Evolutionary conservation across 2,329 filamentous ascomycete species (phyloP).

Genomic region (Xylariaceae sp.): DNA sequence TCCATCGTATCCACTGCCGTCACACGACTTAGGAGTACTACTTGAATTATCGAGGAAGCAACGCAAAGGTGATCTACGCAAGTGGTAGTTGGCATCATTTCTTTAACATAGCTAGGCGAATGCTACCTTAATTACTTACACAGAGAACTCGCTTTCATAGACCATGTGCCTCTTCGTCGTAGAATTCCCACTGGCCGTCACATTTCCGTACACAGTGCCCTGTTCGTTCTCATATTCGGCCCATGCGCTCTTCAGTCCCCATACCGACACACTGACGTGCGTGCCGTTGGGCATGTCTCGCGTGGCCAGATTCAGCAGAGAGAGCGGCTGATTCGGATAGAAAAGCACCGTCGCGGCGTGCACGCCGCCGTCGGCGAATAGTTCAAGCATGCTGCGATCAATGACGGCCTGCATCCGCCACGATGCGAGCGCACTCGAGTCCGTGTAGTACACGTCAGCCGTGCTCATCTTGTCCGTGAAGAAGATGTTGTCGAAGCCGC

Average conservation of each 20-base stretch:
- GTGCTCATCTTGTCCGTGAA: constrained; percentile 50
- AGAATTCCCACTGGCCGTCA: constrained; percentile 7
- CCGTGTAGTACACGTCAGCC: constrained; percentile 22
- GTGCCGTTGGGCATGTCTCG: constrained; percentile 31
- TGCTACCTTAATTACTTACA: constrained; percentile 2
- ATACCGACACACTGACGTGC: constrained; percentile 31
- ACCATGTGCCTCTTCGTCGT: constrained; percentile 13
- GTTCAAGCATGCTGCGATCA: constrained; percentile 50
- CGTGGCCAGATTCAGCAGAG: constrained; percentile 30
- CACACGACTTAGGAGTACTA: too few relatives aligned
- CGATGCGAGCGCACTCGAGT: constrained; percentile 4
- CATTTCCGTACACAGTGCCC: constrained; percentile 22
- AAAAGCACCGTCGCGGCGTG: constrained; percentile 46
- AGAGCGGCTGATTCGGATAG: constrained; percentile 41
- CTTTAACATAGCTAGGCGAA: too few relatives aligned
- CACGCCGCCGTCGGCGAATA: constrained; percentile 49
- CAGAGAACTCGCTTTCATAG: constrained; percentile 11
- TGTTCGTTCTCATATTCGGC: constrained; percentile 19
- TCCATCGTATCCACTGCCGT: too few relatives aligned
- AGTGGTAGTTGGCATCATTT: too few relatives aligned
- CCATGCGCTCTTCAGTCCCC: constrained; percentile 35
- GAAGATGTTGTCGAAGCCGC: constrained; percentile 48
- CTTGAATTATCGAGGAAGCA: too few relatives aligned
- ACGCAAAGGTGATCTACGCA: too few relatives aligned
- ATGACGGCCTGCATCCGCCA: constrained; percentile 42